Conservation (phyloP, 164 flowering plant genomes). For the Buxus sempervirens region DNA sequence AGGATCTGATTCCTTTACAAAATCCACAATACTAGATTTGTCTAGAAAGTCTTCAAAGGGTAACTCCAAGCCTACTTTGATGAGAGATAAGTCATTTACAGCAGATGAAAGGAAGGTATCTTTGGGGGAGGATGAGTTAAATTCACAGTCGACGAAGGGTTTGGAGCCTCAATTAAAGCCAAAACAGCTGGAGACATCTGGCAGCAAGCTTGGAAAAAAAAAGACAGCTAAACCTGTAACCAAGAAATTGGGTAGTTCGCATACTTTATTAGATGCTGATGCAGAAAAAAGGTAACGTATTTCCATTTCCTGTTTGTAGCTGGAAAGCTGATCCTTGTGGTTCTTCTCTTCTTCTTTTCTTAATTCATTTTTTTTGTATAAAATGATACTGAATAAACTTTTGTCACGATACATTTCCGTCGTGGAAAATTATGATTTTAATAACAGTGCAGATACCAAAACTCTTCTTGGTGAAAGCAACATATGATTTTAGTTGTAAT, state of each 20-base stretch:
- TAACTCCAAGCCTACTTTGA: slow-evolving; percentile 9
- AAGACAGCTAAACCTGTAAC: slow-evolving; percentile 7
- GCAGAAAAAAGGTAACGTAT: slow-evolving; percentile 43
- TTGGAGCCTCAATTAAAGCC: slow-evolving; percentile 12
- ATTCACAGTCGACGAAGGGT: slow-evolving; percentile 8
- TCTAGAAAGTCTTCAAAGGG: slow-evolving; percentile 18
- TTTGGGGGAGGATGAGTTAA: slow-evolving; percentile 20
- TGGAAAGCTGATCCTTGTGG: background rate
- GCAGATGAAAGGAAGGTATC: slow-evolving; percentile 19
- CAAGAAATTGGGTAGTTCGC: slow-evolving; percentile 22
- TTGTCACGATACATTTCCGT: background rate
- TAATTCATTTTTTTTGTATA: background rate
- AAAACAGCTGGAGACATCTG: slow-evolving; percentile 11
- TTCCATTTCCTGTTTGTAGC: slow-evolving; percentile 3
- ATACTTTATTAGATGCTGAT: slow-evolving; percentile 36
- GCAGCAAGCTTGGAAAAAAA: slow-evolving; percentile 17
- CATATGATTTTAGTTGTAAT: background rate
- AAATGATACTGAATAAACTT: background rate
- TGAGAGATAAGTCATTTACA: slow-evolving; percentile 7
- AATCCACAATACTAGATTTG: slow-evolving; percentile 16
- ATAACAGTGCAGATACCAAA: background rate
- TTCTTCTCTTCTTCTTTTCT: background rate
- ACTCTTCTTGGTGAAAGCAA: no score
- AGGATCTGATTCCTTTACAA: slow-evolving; percentile 16
- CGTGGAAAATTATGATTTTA: background rate